phyloP scores from a whole-genome alignment of 2,329 filamentous ascomycete genomes.

The Aspergillus clavatus region DNA sequence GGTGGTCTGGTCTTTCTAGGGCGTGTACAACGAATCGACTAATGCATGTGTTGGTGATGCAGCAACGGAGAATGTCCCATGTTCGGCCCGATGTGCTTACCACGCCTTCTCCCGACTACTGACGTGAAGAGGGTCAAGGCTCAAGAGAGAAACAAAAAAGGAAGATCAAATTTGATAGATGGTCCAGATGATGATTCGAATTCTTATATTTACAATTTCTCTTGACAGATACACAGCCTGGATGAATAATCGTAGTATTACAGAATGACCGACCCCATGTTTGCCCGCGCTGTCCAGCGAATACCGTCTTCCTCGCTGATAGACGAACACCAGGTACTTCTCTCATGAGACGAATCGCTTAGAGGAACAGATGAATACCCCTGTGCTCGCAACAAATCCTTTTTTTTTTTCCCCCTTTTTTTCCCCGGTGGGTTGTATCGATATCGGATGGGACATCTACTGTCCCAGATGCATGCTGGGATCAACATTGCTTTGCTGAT shows the following conservation, averaged over 20 bases:
- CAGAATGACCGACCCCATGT: too few species aligned
- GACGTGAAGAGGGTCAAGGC: too few species aligned
- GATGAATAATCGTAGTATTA: too few species aligned
- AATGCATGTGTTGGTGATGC: neutral
- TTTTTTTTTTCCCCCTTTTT: too few species aligned
- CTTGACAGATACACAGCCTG: neutral
- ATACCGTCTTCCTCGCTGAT: too few species aligned
- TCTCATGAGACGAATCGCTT: too few species aligned
- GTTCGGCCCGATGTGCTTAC: constrained; percentile 1
- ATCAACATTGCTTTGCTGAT: constrained; percentile 33
- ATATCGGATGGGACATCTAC: too few species aligned
- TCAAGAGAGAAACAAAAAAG: neutral
- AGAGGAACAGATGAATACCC: neutral
- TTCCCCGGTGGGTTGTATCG: too few species aligned
- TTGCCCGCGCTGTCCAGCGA: too few species aligned
- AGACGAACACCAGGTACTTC: too few species aligned
- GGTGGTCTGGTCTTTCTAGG: neutral
- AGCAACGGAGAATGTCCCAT: neutral
- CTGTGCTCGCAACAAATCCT: neutral
- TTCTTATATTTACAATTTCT: neutral
- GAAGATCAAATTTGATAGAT: neutral
- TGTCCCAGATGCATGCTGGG: constrained; percentile 34
- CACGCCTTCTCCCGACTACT: too few species aligned
- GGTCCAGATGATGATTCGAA: neutral
- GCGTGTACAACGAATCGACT: neutral